Base-by-base conservation (phyloP, 768 basidiomycete species). In the Termitomyces sp. region DNA sequence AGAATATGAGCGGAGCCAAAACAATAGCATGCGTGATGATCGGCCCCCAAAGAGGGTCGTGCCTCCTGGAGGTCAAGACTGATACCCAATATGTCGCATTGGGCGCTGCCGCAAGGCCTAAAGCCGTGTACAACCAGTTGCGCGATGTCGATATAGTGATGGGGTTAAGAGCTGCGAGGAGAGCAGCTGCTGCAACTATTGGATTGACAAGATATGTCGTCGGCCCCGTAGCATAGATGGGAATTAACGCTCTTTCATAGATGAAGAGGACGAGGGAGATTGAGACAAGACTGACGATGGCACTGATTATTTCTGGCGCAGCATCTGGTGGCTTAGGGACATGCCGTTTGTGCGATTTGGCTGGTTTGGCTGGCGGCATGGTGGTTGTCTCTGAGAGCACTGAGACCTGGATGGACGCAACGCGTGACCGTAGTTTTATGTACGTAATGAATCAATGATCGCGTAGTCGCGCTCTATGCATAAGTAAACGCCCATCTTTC, bases 61-160 rank as follows among this genome's bases (percentile, higher is more conserved):
- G 72, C 60, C 69, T 66, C 59, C 85, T 77, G 29, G 82, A 79
- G 10, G 85, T 83, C 70, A 76, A 78, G 22, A 80, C 77, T 31
- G 83, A 79, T 20, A 81, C 69, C 81, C 83, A 89, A 61, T 89
- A 88, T 5, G 82, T 81, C n/a, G 82, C 76, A 60, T 81, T 78
- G 1, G 90, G 85, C 27, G 83, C 74, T 45, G 72, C 53, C 46
- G 77, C 71, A 33, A 83, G 65, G 27, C 75, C 63, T 9, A 73
- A 51, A 18, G 74, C 77, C 38, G 79, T 70, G 55, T 67, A 64
- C n/a, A 75, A 54, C 54, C 71, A 66, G 49, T 64, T 71, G 49
- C 62, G 56, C 29, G 63, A 66, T 12, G 56, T 54, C 18, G 70
- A 63, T 18, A 81, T 65, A 29, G 63, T 65, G 54, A 73, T 69